These are phyloP conservation scores for Tolypocladium nubicola DNA, from an alignment of 2,329 filamentous ascomycete species.

Conservation along the genomic window DNA sequence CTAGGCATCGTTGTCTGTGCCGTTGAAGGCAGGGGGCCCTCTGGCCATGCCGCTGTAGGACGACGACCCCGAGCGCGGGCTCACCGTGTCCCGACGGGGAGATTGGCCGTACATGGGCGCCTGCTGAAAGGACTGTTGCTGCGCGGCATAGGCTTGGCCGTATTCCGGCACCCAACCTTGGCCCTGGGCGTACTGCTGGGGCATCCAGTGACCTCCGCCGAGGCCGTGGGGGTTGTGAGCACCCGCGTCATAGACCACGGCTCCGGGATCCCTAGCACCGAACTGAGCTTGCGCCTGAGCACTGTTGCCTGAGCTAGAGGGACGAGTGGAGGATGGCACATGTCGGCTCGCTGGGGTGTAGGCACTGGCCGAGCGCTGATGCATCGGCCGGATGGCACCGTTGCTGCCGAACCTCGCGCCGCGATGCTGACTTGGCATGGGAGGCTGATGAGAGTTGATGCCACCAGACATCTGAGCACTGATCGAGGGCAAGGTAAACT, in stretches of 20 bases:
- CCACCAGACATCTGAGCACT: constrained; percentile 8
- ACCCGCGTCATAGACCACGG: constrained; percentile 2
- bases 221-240: not conserved
- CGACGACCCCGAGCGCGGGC: constrained; percentile 1
- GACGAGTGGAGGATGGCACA: constrained; percentile 4
- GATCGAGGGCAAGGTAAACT: constrained; percentile 13
- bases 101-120: constrained; percentile 1
- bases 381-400: constrained; percentile 6
- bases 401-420: not conserved
- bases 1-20: not conserved
- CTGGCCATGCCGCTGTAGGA: not conserved
- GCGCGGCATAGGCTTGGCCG: not conserved
- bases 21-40: not conserved
- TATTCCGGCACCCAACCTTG: constrained; percentile 2
- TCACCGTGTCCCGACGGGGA: not conserved
- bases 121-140: constrained; percentile 1
- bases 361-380: constrained; percentile 13
- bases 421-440: not conserved
- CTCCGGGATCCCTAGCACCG: not conserved
- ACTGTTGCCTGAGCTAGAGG: constrained; percentile 9
- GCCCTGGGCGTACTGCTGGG: not conserved
- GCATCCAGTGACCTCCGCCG: not conserved
- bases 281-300: not conserved
- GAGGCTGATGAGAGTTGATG: not conserved
- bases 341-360: constrained; percentile 7